These are phyloP conservation scores for Phoma sp. DNA, from an alignment of 2,329 filamentous ascomycete genomes.

Conservation along the genomic window DNA sequence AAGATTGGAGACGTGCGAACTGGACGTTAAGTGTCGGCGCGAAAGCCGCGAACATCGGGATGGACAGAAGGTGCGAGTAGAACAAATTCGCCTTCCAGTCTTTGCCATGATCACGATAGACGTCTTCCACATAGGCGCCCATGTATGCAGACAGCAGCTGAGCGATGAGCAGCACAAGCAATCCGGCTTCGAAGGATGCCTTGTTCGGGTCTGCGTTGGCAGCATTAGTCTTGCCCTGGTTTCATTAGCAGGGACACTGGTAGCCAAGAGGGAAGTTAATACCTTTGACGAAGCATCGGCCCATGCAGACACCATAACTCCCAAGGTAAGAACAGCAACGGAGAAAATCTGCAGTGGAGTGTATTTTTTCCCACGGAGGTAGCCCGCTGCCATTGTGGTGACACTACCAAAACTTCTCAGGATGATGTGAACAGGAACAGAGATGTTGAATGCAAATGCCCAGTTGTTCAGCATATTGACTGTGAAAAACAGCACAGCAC, in stretches of 20 bases:
- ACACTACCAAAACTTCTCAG: constrained; percentile 93
- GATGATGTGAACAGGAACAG: constrained; percentile 95
- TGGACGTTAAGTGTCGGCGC: constrained; percentile 68
- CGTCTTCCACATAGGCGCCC: constrained; percentile 92
- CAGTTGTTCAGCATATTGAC: constrained; percentile 98
- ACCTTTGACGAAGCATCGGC: constrained; percentile 88
- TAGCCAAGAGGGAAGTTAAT: constrained; percentile 26
- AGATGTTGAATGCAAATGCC: constrained; percentile 96
- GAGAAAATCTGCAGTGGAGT: constrained; percentile 79
- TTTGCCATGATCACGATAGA: constrained; percentile 82
- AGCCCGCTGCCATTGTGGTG: constrained; percentile 91
- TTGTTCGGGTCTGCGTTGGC: constrained; percentile 48
- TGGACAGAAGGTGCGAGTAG: constrained; percentile 79
- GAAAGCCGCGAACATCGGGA: constrained; percentile 78
- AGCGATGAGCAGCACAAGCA: constrained; percentile 82
- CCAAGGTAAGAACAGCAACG: constrained; percentile 81
- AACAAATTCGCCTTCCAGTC: constrained; percentile 97
- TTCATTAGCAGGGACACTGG: constrained; percentile 11
- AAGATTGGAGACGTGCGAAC: constrained; percentile 67
- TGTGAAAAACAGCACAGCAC: constrained; percentile 87
- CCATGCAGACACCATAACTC: constrained; percentile 86
- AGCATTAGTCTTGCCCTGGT: constrained; percentile 51
- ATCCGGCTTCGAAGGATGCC: constrained; percentile 68
- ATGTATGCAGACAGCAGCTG: constrained; percentile 92
- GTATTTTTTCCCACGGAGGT: constrained; percentile 83